Percentiles rank a stretch among this genome's conserved stretches.
Conservation (phyloP, 164 flowering plant species). For the Umbilicus rupestris region DNA sequence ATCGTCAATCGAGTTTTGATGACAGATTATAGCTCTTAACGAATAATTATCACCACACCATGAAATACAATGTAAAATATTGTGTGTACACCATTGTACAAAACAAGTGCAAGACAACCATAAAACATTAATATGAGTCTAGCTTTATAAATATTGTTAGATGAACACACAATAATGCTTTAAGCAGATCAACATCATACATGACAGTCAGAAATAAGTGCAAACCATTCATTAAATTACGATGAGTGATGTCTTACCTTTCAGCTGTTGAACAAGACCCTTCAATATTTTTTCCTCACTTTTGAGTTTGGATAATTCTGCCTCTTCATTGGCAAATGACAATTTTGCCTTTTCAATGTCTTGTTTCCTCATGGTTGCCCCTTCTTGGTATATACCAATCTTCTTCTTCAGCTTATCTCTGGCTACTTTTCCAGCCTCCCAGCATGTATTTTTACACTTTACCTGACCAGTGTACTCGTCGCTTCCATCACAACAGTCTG, state of each 20-base stretch:
- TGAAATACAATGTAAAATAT: not conserved
- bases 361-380: constrained; percentile 44
- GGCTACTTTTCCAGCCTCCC: constrained; percentile 96
- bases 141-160: not conserved
- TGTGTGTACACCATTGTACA: not conserved
- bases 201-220: not conserved
- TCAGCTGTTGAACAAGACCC: constrained; percentile 70
- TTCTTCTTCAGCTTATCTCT: constrained; percentile 79
- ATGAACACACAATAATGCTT: not conserved
- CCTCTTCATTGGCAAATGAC: constrained; percentile 58
- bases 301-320: constrained; percentile 63
- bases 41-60: no score
- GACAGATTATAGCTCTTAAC: no score
- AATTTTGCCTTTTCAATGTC: constrained; percentile 61
- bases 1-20: no score
- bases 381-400: constrained; percentile 71
- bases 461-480: constrained; percentile 82
- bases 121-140: not conserved
- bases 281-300: constrained; percentile 71
- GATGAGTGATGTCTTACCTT: constrained; percentile 33
- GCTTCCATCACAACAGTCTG: constrained; percentile 99
- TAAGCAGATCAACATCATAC: not conserved
- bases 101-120: not conserved
- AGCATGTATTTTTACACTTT: constrained; percentile 78
- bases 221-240: not conserved